phyloP scores from a whole-genome alignment of 75 land plant genomes.

The Pinus taeda region DNA sequence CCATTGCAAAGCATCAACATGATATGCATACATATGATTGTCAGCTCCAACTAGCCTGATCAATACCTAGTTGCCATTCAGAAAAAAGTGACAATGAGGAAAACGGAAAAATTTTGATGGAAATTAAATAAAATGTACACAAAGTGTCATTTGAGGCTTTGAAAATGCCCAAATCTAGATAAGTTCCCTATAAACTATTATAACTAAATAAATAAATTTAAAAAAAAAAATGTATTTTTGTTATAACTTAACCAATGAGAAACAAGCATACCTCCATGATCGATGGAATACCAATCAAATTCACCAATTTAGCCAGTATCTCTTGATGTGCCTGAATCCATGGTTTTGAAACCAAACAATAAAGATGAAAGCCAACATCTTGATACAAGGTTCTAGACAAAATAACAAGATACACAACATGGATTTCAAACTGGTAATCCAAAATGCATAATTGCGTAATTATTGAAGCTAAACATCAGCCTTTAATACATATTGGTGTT shows the following conservation, averaged over 20 bases:
- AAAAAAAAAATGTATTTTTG: neutral
- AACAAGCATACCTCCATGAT: slow-evolving; percentile 84
- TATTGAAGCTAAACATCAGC: neutral
- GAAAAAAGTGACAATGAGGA: neutral
- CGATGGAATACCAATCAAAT: slow-evolving; percentile 94
- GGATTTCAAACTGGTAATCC: neutral
- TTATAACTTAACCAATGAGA: too few relatives aligned
- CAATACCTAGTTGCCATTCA: slow-evolving; percentile 57
- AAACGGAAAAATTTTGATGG: neutral
- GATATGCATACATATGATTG: slow-evolving; percentile 71
- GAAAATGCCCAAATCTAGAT: neutral
- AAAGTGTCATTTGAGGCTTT: neutral
- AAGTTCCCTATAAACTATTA: neutral
- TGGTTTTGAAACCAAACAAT: neutral
- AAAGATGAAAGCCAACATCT: neutral
- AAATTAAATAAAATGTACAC: neutral
- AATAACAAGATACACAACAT: neutral
- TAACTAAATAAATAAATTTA: neutral
- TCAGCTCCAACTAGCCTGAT: slow-evolving; percentile 89
- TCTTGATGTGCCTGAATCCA: slow-evolving; percentile 71
- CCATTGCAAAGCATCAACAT: slow-evolving; percentile 80
- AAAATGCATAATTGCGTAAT: neutral
- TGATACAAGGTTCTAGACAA: neutral
- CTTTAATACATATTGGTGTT: neutral
- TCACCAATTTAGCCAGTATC: slow-evolving; percentile 69